Evolutionary conservation across 108 stramenopile species (phyloP), one percentile per base, ranked within the genome.

Genomic region (Schizochytrium sp.): DNA sequence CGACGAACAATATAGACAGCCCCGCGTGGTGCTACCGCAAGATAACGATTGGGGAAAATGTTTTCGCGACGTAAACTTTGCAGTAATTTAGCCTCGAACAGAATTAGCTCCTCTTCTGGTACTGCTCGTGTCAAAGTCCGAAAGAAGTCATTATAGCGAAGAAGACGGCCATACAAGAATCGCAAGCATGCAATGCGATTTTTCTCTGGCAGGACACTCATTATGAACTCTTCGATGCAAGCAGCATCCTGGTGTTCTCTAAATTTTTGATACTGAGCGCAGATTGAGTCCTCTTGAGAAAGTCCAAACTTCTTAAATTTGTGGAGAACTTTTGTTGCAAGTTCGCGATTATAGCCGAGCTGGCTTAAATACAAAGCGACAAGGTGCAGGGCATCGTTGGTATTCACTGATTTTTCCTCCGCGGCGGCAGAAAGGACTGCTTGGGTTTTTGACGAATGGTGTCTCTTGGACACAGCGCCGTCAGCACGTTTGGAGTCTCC

Each of bases 61-160:
- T 7, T 49, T 53, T 83, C 76, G 12, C 76, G 76, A 10, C 50
- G 53, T 5, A 83, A 40, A 2, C 76, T 83, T 42, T 83, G 76
- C 53, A 83, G 13, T 5, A 83, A 53, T 42, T 28, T 83, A 5
- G 50, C 38, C 76, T 83, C 76, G 28, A 83, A 83, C 5, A 13
- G 28, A 5, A 55, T n/a, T 38, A 83, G 76, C 47, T 83, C 76
- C 5, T 83, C 76, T 12, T 7, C 76, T 17, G 76, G 76, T 13
- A 83, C 76, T 0, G 76, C 76, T 47, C 76, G 76, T 5, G 76
- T 55, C 7, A 83, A 40, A n/a, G 50, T 28, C 5, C 53, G 76
- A 40, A 83, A 83, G 55, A 83, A 83, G 47, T 83, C 76, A 53
- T 83, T 83, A 2, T 55, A 55, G 45, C 53, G 76, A 49, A 83